Conservation (phyloP, 2,329 filamentous ascomycete genomes). For the Botrytis squamosa region DNA sequence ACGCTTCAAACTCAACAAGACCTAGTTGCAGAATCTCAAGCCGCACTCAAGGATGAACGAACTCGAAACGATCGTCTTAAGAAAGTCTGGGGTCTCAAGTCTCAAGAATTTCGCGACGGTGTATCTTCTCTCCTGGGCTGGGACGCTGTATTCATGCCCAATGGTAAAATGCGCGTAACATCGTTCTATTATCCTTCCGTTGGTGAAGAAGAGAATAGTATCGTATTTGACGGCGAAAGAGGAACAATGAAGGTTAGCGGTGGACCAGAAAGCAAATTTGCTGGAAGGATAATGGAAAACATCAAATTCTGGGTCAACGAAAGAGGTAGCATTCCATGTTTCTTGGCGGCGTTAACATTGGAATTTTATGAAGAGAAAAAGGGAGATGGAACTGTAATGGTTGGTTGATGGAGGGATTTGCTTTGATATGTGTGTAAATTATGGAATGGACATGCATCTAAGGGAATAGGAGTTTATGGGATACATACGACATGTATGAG, state of each 20-base stretch:
- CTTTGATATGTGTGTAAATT: background rate
- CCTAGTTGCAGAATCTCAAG: conserved; percentile 69
- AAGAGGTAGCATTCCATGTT: conserved; percentile 89
- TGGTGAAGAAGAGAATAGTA: conserved; percentile 64
- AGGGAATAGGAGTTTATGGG: background rate
- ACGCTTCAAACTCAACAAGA: conserved; percentile 73
- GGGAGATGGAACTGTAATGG: conserved; percentile 34
- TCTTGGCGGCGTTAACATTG: conserved; percentile 84
- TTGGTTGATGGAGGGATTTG: conserved; percentile 15
- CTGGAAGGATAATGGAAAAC: conserved; percentile 76
- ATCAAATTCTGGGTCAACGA: conserved; percentile 97
- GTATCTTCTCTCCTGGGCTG: conserved; percentile 90
- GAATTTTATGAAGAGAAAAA: conserved; percentile 79
- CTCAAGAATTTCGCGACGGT: conserved; percentile 90
- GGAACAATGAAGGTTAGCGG: conserved; percentile 98
- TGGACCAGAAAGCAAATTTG: conserved; percentile 83
- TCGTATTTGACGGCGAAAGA: conserved; percentile 87
- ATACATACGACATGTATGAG: background rate
- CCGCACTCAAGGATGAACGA: conserved; percentile 69
- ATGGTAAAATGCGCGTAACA: conserved; percentile 91
- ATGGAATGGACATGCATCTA: background rate
- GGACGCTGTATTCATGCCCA: conserved; percentile 95
- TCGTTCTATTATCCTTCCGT: conserved; percentile 74
- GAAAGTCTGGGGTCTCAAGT: conserved; percentile 89
- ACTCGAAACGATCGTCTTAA: conserved; percentile 85